These are phyloP conservation scores for Naganishia antarctica DNA, from an alignment of 768 basidiomycete species.

Conservation along the genomic window DNA sequence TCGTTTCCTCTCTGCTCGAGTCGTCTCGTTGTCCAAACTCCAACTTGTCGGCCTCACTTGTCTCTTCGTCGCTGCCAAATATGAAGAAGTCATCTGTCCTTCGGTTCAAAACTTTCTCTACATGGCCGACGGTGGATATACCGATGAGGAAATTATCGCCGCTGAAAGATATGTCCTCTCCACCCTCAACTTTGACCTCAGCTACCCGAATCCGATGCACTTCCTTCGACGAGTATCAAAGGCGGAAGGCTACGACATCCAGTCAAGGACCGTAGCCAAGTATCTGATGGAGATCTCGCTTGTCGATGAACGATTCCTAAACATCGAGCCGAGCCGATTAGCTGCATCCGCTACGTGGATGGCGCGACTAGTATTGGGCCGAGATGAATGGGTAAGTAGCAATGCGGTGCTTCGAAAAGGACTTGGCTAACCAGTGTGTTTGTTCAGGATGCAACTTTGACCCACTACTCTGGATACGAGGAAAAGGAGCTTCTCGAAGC, in stretches of 20 bases:
- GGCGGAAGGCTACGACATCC: conserved; percentile 83
- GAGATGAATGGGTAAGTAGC: conserved; percentile 74
- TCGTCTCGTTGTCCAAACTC: conserved; percentile 73
- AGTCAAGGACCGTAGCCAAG: conserved; percentile 80
- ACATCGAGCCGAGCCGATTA: conserved; percentile 67
- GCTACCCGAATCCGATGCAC: conserved; percentile 81
- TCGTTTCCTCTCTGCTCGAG: conserved; percentile 63
- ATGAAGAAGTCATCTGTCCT: conserved; percentile 86
- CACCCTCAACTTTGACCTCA: conserved; percentile 77
- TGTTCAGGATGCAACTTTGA: conserved; percentile 71
- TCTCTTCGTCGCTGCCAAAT: conserved; percentile 83
- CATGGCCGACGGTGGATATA: conserved; percentile 72
- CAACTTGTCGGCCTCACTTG: conserved; percentile 86
- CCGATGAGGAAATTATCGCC: conserved; percentile 72
- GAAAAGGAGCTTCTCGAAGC: conserved; percentile 73
- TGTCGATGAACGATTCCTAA: conserved; percentile 73
- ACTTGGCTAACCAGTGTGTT: neutral
- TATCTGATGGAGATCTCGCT: conserved; percentile 82
- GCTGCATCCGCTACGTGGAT: conserved; percentile 85
- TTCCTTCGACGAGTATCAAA: conserved; percentile 86
- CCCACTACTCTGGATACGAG: conserved; percentile 79
- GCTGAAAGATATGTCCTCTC: conserved; percentile 85
- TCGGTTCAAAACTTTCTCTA: conserved; percentile 72
- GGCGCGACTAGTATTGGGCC: conserved; percentile 70
- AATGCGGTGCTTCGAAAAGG: neutral